Base-by-base conservation (phyloP, 805 yeast genomes). In the Wickerhamomyces alni region DNA sequence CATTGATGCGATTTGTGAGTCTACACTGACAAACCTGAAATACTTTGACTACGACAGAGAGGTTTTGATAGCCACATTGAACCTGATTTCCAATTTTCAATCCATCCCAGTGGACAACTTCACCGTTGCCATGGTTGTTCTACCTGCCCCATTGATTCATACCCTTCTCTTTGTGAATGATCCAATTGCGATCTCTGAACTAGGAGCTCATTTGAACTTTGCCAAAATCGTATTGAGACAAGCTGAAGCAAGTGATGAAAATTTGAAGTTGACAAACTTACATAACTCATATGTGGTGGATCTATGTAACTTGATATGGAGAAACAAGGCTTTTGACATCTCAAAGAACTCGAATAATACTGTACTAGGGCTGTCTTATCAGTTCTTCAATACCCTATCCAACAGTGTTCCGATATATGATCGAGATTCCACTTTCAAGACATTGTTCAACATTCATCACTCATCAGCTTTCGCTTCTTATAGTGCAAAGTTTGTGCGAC, bases 221-320 rank as follows among this genome's bases (percentile, higher is more conserved):
- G 52, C 72, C 8, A 52, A 51, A 33, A 11, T 26, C 5, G 32
- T 48, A 16, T 32, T 54, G 12, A 46, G 39, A 27, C 38, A 36
- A 5, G 43, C 42, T 3, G 47, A 43, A 5, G 25, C 37, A 7
- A 40, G 41, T 8, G 47, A 49, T 6, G 48, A 45, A 16, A 42
- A 52, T 5, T 29, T 45, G 4, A 44, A 54, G 27, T 65, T 66
- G 37, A 54, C 54, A 5, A 46, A 48, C 9, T 36, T 70, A 5
- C 76, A 71, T 35, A 76, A 76, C 41, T 58, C 75, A 0, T 73
- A 69, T 42, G 70, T 77, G 9, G 70, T 75, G 67, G 84, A 79
- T 48, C 51, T 71, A 8, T 65, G 80, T 43, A 78, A 79, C 41
- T 59, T 71, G 12, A 35, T 73, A 0, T 79, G 84, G 84, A 57